Evolutionary conservation across 805 yeast species (phyloP).

Genomic region (Candida anglica): DNA sequence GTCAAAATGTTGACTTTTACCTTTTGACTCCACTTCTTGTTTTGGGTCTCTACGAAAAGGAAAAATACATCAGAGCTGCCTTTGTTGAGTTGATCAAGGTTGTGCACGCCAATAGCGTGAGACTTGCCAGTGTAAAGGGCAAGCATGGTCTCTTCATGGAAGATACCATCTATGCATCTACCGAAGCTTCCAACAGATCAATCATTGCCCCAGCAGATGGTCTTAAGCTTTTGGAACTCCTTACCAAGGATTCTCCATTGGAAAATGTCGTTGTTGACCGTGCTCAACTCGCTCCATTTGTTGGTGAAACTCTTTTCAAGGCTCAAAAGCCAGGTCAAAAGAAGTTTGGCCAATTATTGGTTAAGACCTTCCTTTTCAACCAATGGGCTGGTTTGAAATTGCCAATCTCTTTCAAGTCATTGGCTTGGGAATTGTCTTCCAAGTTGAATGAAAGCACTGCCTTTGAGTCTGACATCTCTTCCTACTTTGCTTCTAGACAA

Average conservation of each 20-base stretch:
- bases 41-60: slow-evolving; percentile 49
- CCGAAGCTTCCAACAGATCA: slow-evolving; percentile 43
- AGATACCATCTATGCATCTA: slow-evolving; percentile 54
- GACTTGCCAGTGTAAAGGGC: slow-evolving; percentile 23
- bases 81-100: slow-evolving; percentile 28
- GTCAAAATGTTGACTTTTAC: slow-evolving; percentile 36
- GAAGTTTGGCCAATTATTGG: slow-evolving; percentile 51
- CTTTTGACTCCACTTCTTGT: slow-evolving; percentile 57
- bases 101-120: slow-evolving; percentile 31
- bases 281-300: slow-evolving; percentile 16
- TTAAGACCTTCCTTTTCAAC: slow-evolving; percentile 61
- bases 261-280: slow-evolving; percentile 28
- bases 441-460: slow-evolving; percentile 1
- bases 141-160: slow-evolving; percentile 40
- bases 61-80: slow-evolving; percentile 45
- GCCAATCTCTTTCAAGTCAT: slow-evolving; percentile 47
- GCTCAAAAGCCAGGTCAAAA: slow-evolving; percentile 43
- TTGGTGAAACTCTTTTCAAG: slow-evolving; percentile 35
- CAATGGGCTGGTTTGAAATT: slow-evolving; percentile 47
- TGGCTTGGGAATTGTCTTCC: slow-evolving; percentile 30
- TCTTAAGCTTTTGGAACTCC: slow-evolving; percentile 30
- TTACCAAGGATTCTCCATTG: slow-evolving; percentile 14
- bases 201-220: slow-evolving; percentile 66
- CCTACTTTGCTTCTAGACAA: slow-evolving; percentile 36
- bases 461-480: slow-evolving; percentile 4